Conservation (phyloP, 2,329 filamentous ascomycete species). For the Penicillium rolfsii region DNA sequence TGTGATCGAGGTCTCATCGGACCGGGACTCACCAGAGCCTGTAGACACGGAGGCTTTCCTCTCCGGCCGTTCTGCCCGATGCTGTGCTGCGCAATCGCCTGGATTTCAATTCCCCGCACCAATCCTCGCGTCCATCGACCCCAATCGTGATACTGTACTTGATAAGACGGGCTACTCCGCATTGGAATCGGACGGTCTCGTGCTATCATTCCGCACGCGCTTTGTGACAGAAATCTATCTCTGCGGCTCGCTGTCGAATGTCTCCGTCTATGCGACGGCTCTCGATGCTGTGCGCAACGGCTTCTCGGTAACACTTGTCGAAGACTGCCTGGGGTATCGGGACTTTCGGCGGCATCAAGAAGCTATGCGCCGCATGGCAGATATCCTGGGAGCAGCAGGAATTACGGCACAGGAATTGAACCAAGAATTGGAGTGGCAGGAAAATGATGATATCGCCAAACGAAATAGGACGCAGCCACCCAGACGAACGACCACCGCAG, state of each 20-base stretch:
- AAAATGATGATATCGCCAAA: conserved; percentile 44
- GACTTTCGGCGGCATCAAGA: conserved; percentile 68
- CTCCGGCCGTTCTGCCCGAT: conserved; percentile 37
- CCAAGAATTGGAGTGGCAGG: conserved; percentile 48
- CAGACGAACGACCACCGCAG: conserved; percentile 23
- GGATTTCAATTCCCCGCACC: conserved; percentile 56
- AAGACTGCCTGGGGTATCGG: conserved; percentile 86
- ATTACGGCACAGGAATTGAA: conserved; percentile 65
- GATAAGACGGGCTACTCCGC: conserved; percentile 86
- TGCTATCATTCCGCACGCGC: conserved; percentile 77
- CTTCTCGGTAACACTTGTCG: conserved; percentile 80
- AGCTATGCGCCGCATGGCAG: conserved; percentile 71
- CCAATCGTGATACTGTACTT: conserved; percentile 56
- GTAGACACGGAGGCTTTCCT: conserved; percentile 51
- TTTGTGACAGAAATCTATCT: conserved; percentile 89
- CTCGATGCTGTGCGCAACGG: conserved; percentile 88
- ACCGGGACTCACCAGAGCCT: conserved; percentile 26
- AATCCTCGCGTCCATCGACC: conserved; percentile 55
- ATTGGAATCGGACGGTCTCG: conserved; percentile 72
- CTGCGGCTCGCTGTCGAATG: conserved; percentile 82
- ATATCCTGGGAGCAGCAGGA: conserved; percentile 73
- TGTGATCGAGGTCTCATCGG: conserved; percentile 27
- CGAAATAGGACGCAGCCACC: conserved; percentile 20
- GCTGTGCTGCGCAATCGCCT: conserved; percentile 45
- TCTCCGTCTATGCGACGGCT: conserved; percentile 88